Evolutionary conservation across 805 yeast genomes (phyloP), one percentile per base, ranked within the genome.

Genomic region (Candida cerambycidarum): DNA sequence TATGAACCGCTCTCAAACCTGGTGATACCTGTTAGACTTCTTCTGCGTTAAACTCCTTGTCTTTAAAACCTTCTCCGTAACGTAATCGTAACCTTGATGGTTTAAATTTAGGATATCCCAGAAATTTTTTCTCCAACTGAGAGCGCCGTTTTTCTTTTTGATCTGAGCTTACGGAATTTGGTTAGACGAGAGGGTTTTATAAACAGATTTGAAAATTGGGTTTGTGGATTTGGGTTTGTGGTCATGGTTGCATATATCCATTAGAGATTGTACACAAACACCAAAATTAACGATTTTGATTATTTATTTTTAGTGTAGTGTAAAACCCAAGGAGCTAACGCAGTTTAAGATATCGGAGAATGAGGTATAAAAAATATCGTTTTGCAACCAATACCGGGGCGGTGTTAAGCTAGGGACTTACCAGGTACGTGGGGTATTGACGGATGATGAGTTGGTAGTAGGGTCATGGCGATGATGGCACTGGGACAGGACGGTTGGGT

Each of bases 41-140:
- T 4, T 7, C 29, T n/a, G n/a, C 4, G 5, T 12, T 25, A n/a
- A 25, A 9, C 5, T 25, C 29, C 29, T 25, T 25, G n/a, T 5
- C 10, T 21, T 25, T 25, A 4, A 25, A 25, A 7, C 29, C n/a
- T 25, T 25, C 5, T 7, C 29, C 29, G 29, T 25, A 25, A 25
- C 13, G 5, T 25, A 11, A 25, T n/a, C 13, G 29, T 25, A 23
- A 23, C 19, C 19, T 34, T 34, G 13, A 11, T 14, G 27, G 29
- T 21, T 23, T 25, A 9, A 9, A 34, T 34, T 34, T 21, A 34
- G 38, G 38, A 34, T 34, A 32, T 23, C 38, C 23, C 38, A 34
- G 38, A 34, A 34, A 34, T 17, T 16, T 34, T 34, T 34, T 24
- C 38, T 34, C 38, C 30, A 34, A 34, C 17, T 13, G 29, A 24